phyloP scores from a whole-genome alignment of 2,329 filamentous ascomycete genomes.

The Pestalotiopsis sp. region DNA sequence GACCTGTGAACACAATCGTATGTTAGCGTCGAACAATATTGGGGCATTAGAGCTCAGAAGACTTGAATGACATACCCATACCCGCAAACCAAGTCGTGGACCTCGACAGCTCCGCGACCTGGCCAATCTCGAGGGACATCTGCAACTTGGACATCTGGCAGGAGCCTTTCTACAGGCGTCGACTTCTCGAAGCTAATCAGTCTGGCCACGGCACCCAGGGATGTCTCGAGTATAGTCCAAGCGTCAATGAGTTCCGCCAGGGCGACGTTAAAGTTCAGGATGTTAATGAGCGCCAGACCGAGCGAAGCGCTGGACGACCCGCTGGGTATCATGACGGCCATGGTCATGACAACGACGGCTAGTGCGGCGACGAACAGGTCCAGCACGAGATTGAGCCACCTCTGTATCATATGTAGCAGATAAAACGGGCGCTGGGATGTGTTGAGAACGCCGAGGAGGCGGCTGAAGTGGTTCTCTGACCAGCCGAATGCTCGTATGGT shows the following conservation, averaged over 20 bases:
- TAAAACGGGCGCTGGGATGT: conserved; percentile 35
- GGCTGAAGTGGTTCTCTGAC: background rate
- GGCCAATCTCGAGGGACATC: background rate
- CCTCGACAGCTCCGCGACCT: background rate
- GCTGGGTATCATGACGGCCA: conserved; percentile 17
- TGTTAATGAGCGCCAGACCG: conserved; percentile 39
- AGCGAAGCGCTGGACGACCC: background rate
- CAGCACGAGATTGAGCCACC: conserved; percentile 36
- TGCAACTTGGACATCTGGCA: background rate
- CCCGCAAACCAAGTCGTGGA: background rate
- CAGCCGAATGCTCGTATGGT: conserved; percentile 13
- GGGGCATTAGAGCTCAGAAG: no score
- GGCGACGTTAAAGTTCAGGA: conserved; percentile 37
- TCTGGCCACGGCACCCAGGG: conserved; percentile 24
- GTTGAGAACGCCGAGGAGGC: background rate
- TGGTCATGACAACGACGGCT: conserved; percentile 30
- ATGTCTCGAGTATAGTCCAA: conserved; percentile 36
- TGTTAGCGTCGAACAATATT: no score
- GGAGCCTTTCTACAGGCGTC: background rate
- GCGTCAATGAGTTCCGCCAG: conserved; percentile 31
- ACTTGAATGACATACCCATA: background rate
- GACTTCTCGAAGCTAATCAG: background rate
- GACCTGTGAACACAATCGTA: no score
- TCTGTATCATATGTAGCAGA: conserved; percentile 34
- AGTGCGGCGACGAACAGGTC: conserved; percentile 32